phyloP scores from a whole-genome alignment of 1,284 basidiomycete genomes.

The Irpex lacteus region DNA sequence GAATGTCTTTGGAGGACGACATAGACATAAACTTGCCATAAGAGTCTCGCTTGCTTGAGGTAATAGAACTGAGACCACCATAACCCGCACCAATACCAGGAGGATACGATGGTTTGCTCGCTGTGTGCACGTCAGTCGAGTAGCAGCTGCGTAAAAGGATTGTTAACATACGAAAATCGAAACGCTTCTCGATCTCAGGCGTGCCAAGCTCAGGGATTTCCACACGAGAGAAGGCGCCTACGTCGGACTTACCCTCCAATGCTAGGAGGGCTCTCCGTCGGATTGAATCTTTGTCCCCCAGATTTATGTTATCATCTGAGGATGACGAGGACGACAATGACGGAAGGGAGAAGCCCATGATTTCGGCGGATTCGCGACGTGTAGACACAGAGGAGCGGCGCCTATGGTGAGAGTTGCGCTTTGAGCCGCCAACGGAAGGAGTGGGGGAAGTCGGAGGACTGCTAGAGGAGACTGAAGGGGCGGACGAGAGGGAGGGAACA shows the following conservation, averaged over 20 bases:
- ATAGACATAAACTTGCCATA: constrained; percentile 64
- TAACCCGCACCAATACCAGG: constrained; percentile 42
- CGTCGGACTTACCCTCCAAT: constrained; percentile 71
- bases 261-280: constrained; percentile 76
- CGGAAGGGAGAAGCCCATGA: constrained; percentile 75
- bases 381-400: constrained; percentile 84
- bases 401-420: constrained; percentile 74
- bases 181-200: constrained; percentile 49
- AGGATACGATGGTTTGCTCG: constrained; percentile 54
- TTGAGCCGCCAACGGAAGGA: constrained; percentile 37
- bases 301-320: constrained; percentile 62
- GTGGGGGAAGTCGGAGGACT: constrained; percentile 32
- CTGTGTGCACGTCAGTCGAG: constrained; percentile 22
- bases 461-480: constrained; percentile 29
- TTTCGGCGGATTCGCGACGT: constrained; percentile 75
- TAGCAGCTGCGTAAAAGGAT: constrained; percentile 9
- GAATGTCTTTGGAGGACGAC: constrained; percentile 66
- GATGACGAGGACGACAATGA: constrained; percentile 48
- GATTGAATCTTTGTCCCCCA: constrained; percentile 73
- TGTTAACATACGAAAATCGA: constrained; percentile 59
- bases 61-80: constrained; percentile 38
- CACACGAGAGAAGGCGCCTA: constrained; percentile 61
- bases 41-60: constrained; percentile 69
- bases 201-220: constrained; percentile 75
- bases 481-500: constrained; percentile 20